phyloP scores from a whole-genome alignment of 2,329 filamentous ascomycete species.

The Penicillium sp. region DNA sequence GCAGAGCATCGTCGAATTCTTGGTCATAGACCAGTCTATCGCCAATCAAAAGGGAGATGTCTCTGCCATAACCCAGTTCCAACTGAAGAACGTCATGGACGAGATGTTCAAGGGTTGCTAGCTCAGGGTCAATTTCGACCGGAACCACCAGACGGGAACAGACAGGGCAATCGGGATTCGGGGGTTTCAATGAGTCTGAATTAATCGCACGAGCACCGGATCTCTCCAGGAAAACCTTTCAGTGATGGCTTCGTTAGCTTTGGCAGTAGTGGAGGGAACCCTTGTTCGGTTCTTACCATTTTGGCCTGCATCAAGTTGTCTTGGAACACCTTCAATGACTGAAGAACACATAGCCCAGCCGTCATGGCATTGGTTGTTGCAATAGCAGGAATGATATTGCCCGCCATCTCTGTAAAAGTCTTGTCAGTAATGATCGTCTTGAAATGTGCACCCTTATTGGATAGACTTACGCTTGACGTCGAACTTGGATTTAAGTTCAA shows the following conservation, averaged over 20 bases:
- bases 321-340: slow-evolving; percentile 81
- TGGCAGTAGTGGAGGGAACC: not conserved
- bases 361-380: slow-evolving; percentile 97
- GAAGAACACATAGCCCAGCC: slow-evolving; percentile 79
- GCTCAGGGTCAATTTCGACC: slow-evolving; percentile 58
- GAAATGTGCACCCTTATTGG: not conserved
- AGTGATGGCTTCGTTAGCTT: not conserved
- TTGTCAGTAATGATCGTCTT: not conserved
- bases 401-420: slow-evolving; percentile 68
- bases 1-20: slow-evolving; percentile 77
- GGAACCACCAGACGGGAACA: slow-evolving; percentile 66
- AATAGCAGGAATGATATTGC: slow-evolving; percentile 97
- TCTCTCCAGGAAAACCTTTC: slow-evolving; percentile 66
- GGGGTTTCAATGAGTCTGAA: slow-evolving; percentile 48
- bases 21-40: slow-evolving; percentile 75
- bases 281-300: slow-evolving; percentile 48
- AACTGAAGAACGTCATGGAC: slow-evolving; percentile 63
- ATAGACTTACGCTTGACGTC: slow-evolving; percentile 65
- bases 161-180: slow-evolving; percentile 73
- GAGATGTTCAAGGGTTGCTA: slow-evolving; percentile 68
- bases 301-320: slow-evolving; percentile 62
- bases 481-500: slow-evolving; percentile 80
- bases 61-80: slow-evolving; percentile 68
- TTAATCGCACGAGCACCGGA: slow-evolving; percentile 53
- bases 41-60: slow-evolving; percentile 69